Conservation (phyloP, 768 basidiomycete genomes). For the Amyloporia xantha region DNA sequence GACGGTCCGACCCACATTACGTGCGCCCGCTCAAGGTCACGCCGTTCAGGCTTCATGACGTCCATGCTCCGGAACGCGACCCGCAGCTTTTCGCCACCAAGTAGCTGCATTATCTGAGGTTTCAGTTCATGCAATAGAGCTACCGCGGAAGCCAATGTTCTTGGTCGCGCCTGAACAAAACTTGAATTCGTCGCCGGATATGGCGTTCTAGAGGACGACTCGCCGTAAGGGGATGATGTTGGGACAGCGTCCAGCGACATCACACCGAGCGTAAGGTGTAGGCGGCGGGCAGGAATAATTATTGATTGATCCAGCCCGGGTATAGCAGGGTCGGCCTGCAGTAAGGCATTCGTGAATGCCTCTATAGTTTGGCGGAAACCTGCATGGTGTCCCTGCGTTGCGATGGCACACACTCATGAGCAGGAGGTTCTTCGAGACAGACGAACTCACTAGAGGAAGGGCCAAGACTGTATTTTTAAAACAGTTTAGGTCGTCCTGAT, state of each 20-base stretch:
- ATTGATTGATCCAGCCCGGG: slow-evolving; percentile 56
- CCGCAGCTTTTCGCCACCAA: slow-evolving; percentile 26
- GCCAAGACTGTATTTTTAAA: slow-evolving; percentile 16
- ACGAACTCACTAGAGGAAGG: slow-evolving; percentile 15
- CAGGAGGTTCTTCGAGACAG: background rate
- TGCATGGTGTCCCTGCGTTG: slow-evolving; percentile 26
- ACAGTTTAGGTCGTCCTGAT: background rate
- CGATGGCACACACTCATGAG: background rate
- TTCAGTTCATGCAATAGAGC: slow-evolving; percentile 19
- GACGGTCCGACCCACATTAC: slow-evolving; percentile 52
- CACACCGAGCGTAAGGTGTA: slow-evolving; percentile 72
- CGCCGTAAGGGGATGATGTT: no score
- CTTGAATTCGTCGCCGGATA: background rate
- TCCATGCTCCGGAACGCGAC: slow-evolving; percentile 43
- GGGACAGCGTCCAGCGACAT: slow-evolving; percentile 43
- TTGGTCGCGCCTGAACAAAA: background rate
- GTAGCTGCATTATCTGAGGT: slow-evolving; percentile 37
- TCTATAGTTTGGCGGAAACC: slow-evolving; percentile 21
- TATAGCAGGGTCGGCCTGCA: slow-evolving; percentile 25
- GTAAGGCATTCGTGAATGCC: slow-evolving; percentile 25
- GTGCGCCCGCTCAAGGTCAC: slow-evolving; percentile 36
- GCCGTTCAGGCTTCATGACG: slow-evolving; percentile 38
- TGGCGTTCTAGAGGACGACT: no score
- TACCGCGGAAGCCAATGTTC: slow-evolving; percentile 20
- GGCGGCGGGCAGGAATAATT: slow-evolving; percentile 45